These are phyloP conservation scores for Beauveria medogensis DNA, from an alignment of 2,329 filamentous ascomycete genomes.

Conservation along the genomic window DNA sequence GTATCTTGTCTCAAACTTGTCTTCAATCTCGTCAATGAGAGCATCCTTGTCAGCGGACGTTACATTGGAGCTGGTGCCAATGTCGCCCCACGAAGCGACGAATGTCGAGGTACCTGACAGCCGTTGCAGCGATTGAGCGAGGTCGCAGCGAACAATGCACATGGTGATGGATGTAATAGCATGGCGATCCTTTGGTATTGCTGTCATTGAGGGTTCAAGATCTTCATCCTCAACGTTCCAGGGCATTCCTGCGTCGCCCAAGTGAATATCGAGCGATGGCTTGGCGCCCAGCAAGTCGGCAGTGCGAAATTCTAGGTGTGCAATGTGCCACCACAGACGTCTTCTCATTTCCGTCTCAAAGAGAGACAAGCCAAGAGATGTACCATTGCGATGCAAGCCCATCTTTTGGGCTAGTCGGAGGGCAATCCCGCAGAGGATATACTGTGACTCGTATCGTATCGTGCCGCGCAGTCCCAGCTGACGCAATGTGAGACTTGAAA, in stretches of 20 bases:
- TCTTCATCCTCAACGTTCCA: constrained; percentile 11
- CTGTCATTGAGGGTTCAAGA: constrained; percentile 4
- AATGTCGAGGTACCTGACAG: not conserved
- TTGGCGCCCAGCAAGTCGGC: constrained; percentile 2
- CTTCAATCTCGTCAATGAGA: constrained; percentile 9
- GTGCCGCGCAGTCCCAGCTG: constrained; percentile 11
- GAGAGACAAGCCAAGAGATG: not conserved
- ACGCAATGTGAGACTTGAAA: not conserved
- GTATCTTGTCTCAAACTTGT: constrained; percentile 11
- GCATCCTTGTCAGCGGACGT: not conserved
- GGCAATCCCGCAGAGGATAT: constrained; percentile 15
- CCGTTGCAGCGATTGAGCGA: not conserved
- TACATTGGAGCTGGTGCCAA: not conserved
- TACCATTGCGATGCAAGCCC: constrained; percentile 12
- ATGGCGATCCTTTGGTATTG: constrained; percentile 1
- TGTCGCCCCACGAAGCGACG: not conserved
- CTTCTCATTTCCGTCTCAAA: constrained; percentile 11
- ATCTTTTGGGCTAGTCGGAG: constrained; percentile 32
- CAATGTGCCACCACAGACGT: constrained; percentile 10
- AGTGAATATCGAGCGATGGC: constrained; percentile 5
- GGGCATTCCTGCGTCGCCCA: not conserved
- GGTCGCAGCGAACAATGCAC: constrained; percentile 10
- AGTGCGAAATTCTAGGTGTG: constrained; percentile 10
- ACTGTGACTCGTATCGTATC: constrained; percentile 8
- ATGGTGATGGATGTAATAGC: constrained; percentile 6